Evolutionary conservation across 140 eudicot genomes (phyloP), one percentile per base, ranked within the genome.

Genomic region (Bidens hawaiensis): DNA sequence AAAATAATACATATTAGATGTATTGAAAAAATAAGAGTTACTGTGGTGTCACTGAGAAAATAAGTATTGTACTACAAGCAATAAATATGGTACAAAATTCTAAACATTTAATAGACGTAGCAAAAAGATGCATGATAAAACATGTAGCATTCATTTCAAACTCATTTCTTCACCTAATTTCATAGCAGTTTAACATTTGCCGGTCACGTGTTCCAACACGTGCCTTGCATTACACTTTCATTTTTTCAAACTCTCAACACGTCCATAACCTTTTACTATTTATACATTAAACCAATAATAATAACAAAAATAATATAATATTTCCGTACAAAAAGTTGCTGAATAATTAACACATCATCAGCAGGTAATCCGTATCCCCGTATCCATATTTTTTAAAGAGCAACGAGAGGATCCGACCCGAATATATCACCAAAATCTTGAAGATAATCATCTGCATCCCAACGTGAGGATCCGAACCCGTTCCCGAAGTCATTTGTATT

Each of bases 381-480:
- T n/a, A 41, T 14, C 27, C 24, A 14, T 23, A 4, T 18, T 14
- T n/a, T 4, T 74, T 77, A 90, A 2, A 87, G 82, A 10, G 75
- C 87, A 2, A 91, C 81, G 0, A 87, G 84, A 60, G 96, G 94
- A 24, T 91, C 98, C 86, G 96, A 78, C 75, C 89, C 96, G 74
- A 87, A 87, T 34, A 91, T 64, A 30, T 91, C 98, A 0, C 83
- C 87, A 1, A 80, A 73, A 30, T 91, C 96, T 47, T 81, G 83
- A 2, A 91, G 75, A 57, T 49, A 74, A n/a, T 87, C 96, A 3
- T 84, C 88, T 0, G 36, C 61, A 18, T 68, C 31, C 78, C 75
- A 79, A 0, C 65, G 10, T 10, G 75, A 60, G 2, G 84, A 65
- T 25, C 88, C 88, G 76, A 72, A 72, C 10, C 71, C 88, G 76